Evolutionary conservation across 805 yeast species (phyloP), one percentile per base, ranked within the genome.

Genomic region (Yamadazyma endophytica): DNA sequence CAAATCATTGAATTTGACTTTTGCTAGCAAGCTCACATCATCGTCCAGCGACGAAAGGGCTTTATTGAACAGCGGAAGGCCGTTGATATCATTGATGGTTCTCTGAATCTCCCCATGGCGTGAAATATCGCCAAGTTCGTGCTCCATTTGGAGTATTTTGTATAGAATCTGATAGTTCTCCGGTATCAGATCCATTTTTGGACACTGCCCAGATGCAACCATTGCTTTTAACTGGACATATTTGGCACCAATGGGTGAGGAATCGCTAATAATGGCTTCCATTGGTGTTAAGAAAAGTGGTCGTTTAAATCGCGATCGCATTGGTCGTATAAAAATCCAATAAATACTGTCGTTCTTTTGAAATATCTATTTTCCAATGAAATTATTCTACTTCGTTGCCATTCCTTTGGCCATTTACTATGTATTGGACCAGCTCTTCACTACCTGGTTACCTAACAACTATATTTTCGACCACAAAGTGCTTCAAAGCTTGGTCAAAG

Each of bases 391-490:
- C 35, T 37, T 46, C 14, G 41, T 43, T 12, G 43, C 52, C 7
- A 29, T 54, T 9, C 52, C 56, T 5, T 29, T 52, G 25, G 44
- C 42, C n/a, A 20, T 50, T 8, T 58, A 47, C 40, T 43, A 50
- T 14, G 31, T 58, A n/a, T 52, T 62, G 26, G 54, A 60, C 43
- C 46, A 46, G 18, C 49, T 58, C 21, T 62, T 50, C 50, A 39
- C 52, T 32, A 67, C 75, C 14, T 82, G 87, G 83, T 71, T 89
- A 33, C 95, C 95, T 20, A 47, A 50, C 11, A 64, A 70, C 48
- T 90, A 73, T 58, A 67, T 79, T 26, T 90, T 90, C 52, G 92
- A 90, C 53, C 73, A 73, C 27, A 62, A 58, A 5, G 73, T 67
- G 5, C 58, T 90, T 38, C 82, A 78, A 49, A 51, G 54, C 31